Conservation (phyloP, 257 asterid genomes). For the Buddleja alternifolia region DNA sequence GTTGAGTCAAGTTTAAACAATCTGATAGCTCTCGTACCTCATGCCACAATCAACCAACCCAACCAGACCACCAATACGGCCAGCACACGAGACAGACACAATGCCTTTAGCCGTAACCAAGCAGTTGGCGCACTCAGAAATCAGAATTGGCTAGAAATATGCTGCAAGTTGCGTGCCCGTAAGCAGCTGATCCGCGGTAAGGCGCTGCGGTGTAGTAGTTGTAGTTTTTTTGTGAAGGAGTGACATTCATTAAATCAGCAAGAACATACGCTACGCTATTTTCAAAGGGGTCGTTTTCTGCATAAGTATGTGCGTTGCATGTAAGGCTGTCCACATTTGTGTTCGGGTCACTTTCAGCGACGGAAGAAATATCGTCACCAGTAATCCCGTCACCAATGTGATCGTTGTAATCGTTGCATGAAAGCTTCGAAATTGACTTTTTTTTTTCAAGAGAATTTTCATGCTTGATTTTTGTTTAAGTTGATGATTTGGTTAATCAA, state of each 20-base stretch:
- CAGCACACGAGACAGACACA: not conserved
- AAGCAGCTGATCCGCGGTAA: slow-evolving; percentile 7
- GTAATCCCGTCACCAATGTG: too few relatives aligned
- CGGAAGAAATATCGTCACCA: not conserved
- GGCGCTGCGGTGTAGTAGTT: slow-evolving; percentile 12
- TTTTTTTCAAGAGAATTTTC: too few relatives aligned
- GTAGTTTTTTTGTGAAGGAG: slow-evolving; percentile 5
- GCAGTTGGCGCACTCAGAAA: slow-evolving; percentile 19
- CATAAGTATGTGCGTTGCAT: not conserved
- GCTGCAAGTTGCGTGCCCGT: slow-evolving; percentile 22
- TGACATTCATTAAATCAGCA: slow-evolving; percentile 12
- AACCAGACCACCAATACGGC: not conserved
- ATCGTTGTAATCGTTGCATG: not conserved
- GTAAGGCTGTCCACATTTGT: not conserved
- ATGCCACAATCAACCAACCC: slow-evolving; percentile 10
- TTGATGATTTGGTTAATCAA: not conserved
- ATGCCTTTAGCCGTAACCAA: slow-evolving; percentile 1
- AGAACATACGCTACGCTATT: slow-evolving; percentile 21
- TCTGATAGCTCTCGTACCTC: slow-evolving; percentile 14
- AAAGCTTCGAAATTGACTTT: not conserved
- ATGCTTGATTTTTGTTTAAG: not conserved
- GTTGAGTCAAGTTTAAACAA: too few relatives aligned
- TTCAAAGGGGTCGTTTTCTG: not conserved
- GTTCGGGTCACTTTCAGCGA: slow-evolving; percentile 11
- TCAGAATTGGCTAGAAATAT: not conserved